Conservation (phyloP, 257 asterid genomes). For the Gentiana dahurica region DNA sequence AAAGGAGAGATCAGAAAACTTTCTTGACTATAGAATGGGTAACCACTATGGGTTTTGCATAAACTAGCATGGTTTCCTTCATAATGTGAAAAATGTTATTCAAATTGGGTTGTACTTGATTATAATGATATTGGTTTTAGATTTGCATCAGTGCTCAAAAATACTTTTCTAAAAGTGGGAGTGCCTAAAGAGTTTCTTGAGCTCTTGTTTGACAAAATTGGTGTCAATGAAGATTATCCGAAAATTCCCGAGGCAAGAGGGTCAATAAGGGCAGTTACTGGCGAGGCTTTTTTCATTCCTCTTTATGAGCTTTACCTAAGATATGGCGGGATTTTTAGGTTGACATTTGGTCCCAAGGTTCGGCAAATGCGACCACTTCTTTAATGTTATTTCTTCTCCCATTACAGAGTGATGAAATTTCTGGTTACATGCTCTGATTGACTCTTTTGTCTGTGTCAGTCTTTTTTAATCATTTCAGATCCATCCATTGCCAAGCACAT, state of each 20-base stretch:
- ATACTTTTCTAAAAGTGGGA: constrained; percentile 57
- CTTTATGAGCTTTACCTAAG: constrained; percentile 76
- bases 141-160: constrained; percentile 45
- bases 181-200: constrained; percentile 53
- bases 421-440: constrained; percentile 10
- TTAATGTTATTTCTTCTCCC: not conserved
- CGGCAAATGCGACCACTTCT: not conserved
- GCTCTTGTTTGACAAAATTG: constrained; percentile 35
- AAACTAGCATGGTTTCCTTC: no score
- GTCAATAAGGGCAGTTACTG: constrained; percentile 41
- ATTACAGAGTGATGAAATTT: not conserved
- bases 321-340: constrained; percentile 84
- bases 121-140: constrained; percentile 25
- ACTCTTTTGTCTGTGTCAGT: constrained; percentile 43
- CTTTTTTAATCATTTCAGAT: constrained; percentile 86
- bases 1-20: no score
- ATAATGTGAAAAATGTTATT: no score
- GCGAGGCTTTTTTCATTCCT: constrained; percentile 81
- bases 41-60: no score
- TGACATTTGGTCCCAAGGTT: constrained; percentile 95
- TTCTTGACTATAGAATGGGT: no score
- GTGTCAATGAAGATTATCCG: constrained; percentile 31
- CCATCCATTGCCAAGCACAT: constrained; percentile 84
- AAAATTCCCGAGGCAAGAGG: constrained; percentile 92
- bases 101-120: not conserved